Evolutionary conservation across 2,329 filamentous ascomycete genomes (phyloP), one percentile per base, ranked within the genome.

Genomic region (Arthrobotrys sphaeroides): DNA sequence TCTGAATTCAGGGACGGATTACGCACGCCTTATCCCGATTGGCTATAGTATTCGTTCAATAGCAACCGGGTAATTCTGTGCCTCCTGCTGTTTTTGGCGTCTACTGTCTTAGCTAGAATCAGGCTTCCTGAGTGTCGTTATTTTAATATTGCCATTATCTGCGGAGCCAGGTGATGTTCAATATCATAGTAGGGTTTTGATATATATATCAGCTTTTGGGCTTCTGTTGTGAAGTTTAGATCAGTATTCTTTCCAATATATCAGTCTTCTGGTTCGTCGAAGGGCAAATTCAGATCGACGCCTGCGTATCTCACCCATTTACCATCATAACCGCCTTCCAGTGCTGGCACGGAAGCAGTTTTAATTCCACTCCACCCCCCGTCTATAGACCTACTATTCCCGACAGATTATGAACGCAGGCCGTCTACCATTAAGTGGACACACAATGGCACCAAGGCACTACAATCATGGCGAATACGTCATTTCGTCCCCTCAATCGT

Each of bases 301-400:
- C 5, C 13, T 9, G 20, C 20, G 31, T 12, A n/a, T 49, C 6
- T 12, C 3, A 47, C 12, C 18, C 2, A 20, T 38, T 0, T 10
- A n/a, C 16, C 10, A n/a, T n/a, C n/a, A n/a, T 33, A 55, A 1
- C n/a, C 22, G 51, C 10, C n/a, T 24, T 24, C 51, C 24, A 55
- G 51, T 55, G 51, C 51, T 38, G 51, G 51, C 51, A 55, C 51
- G 38, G 51, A 55, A 38, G 31, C 10, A 24, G 31, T 55, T 38
- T 18, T 24, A 47, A 1, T 2, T 28, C 18, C 5, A 9, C 13
- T 38, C 28, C 51, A 3, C 5, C n/a, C n/a, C n/a, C 20, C 1
- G n/a, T 36, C 24, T 22, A 40, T 16, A 40, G 5, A 40, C 9
- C n/a, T n/a, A n/a, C n/a, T n/a, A 20, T 13, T 6, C n/a, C 22